phyloP scores from a whole-genome alignment of 345 rosid species.

The Rhizophora mangle region DNA sequence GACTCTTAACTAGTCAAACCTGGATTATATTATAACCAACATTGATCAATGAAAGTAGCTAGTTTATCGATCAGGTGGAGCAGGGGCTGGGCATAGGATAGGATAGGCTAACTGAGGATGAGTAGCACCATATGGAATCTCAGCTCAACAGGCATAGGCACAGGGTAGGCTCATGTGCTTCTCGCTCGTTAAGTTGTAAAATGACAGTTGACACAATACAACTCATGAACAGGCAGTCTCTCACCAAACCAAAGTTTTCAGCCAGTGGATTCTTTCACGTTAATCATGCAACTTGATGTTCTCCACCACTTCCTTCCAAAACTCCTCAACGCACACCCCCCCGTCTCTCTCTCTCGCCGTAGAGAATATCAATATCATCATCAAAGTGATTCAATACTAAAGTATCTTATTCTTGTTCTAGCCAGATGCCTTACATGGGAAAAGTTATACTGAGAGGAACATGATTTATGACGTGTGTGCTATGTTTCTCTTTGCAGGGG shows the following conservation, averaged over 20 bases:
- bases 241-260: background rate
- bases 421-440: too few relatives aligned
- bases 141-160: background rate
- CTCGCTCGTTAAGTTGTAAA: constrained; percentile 34
- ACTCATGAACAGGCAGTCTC: background rate
- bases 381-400: too few relatives aligned
- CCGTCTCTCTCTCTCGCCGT: too few relatives aligned
- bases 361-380: too few relatives aligned
- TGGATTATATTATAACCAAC: too few relatives aligned
- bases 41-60: too few relatives aligned
- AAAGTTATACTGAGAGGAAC: too few relatives aligned
- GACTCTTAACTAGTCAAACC: too few relatives aligned
- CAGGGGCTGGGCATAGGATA: too few relatives aligned
- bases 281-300: constrained; percentile 1
- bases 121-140: constrained; percentile 3
- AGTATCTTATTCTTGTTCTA: too few relatives aligned
- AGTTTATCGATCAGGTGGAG: background rate
- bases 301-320: background rate
- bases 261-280: background rate
- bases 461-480: too few relatives aligned
- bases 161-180: constrained; percentile 38
- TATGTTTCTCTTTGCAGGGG: too few relatives aligned
- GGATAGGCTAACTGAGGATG: background rate
- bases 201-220: constrained; percentile 31
- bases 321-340: background rate